phyloP scores from a whole-genome alignment of 768 basidiomycete genomes.

The Postia placenta region DNA sequence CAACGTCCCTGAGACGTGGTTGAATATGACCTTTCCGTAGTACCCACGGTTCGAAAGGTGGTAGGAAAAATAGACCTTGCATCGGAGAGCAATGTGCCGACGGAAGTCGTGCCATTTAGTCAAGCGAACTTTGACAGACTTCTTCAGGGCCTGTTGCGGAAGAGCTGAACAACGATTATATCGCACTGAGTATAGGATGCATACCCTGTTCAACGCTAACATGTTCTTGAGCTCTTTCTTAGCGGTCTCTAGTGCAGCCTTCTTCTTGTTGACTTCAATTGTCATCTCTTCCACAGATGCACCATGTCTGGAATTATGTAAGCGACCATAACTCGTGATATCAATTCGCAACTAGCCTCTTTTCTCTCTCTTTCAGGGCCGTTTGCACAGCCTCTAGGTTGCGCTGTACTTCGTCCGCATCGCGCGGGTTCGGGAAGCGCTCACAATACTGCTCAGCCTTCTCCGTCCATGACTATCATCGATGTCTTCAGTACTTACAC shows the following conservation, averaged over 20 bases:
- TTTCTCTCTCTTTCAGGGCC: constrained; percentile 63
- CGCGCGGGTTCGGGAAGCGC: constrained; percentile 51
- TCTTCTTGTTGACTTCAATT: constrained; percentile 59
- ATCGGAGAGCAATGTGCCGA: constrained; percentile 80
- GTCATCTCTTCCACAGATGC: constrained; percentile 75
- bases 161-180: neutral
- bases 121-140: constrained; percentile 60
- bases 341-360: constrained; percentile 36
- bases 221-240: constrained; percentile 60
- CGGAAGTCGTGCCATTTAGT: constrained; percentile 85
- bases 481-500: neutral
- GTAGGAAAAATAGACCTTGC: constrained; percentile 75
- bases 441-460: constrained; percentile 60
- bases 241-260: constrained; percentile 51
- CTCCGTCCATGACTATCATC: constrained; percentile 50
- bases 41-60: constrained; percentile 85
- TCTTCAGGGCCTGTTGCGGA: constrained; percentile 49
- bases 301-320: constrained; percentile 48
- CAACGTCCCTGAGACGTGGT: constrained; percentile 62
- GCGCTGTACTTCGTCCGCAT: constrained; percentile 47
- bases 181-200: constrained; percentile 1
- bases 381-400: constrained; percentile 56
- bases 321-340: neutral
- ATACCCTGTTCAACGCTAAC: constrained; percentile 58
- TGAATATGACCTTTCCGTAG: constrained; percentile 83